phyloP scores from a whole-genome alignment of 345 rosid genomes.

The Melastoma malabathricum region DNA sequence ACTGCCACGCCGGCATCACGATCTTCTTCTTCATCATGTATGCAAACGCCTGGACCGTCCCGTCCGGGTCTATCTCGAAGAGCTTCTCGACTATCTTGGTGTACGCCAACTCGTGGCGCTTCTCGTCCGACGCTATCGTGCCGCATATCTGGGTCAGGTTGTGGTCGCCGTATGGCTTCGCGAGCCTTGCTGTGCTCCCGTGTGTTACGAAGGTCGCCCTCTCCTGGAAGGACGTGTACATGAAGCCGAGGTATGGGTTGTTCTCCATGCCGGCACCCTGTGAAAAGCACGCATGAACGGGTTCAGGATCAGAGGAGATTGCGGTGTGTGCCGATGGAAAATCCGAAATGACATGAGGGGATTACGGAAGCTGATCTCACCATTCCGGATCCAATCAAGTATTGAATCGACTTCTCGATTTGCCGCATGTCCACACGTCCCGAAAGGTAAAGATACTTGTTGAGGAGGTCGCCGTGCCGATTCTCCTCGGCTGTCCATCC shows the following conservation, averaged over 20 bases:
- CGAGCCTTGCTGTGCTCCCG: conserved; percentile 83
- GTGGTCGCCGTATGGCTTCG: conserved; percentile 65
- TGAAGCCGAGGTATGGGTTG: conserved; percentile 80
- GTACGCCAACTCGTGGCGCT: conserved; percentile 88
- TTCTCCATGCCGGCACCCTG: conserved; percentile 82
- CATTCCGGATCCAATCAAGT: conserved; percentile 66
- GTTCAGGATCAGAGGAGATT: not conserved
- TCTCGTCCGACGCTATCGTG: conserved; percentile 77
- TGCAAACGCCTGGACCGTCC: conserved; percentile 61
- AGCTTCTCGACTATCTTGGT: conserved; percentile 82
- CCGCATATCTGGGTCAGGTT: conserved; percentile 89
- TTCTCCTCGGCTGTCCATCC: conserved; percentile 76
- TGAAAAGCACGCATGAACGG: not conserved
- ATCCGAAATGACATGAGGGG: not conserved
- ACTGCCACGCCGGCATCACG: conserved; percentile 89
- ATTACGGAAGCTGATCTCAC: conserved; percentile 37
- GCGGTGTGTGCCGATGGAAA: conserved; percentile 34
- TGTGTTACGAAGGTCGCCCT: conserved; percentile 95
- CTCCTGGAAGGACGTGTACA: conserved; percentile 95
- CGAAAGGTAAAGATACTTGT: conserved; percentile 49
- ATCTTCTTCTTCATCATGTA: conserved; percentile 96
- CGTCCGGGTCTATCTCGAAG: conserved; percentile 78
- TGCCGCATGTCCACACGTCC: conserved; percentile 71
- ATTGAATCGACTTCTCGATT: conserved; percentile 64
- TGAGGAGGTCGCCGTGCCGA: conserved; percentile 59